Base-by-base conservation (phyloP, 306 rosid species). In the Lithocarpus polystachyus region DNA sequence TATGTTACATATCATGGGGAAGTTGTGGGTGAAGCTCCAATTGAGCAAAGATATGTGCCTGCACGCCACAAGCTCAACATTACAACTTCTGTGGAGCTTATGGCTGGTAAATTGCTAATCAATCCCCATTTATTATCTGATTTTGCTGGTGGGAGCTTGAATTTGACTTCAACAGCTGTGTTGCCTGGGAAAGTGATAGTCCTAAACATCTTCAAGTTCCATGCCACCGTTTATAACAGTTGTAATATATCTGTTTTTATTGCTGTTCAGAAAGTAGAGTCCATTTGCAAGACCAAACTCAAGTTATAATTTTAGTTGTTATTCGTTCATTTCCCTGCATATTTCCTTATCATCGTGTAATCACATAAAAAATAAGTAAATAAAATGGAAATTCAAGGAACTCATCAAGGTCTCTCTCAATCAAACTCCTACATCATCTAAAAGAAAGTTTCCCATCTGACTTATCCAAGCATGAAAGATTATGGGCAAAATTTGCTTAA, bases 231-330 rank as follows among this genome's bases (percentile, higher is more conserved):
- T 51, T 24, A 67, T 76, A 75, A 79, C 57, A 48, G 45, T 0
- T 88, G 97, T 62, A 72, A 69, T 19, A 80, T 89, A 56, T 72
- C 73, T 56, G 20, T 88, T 70, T 82, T 79, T 8, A 0, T 85
- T 3, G 35, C 4, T 23, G 19, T 82, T 13, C 1, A 54, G 56
- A 2, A 15, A 12, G 68, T 74, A 56, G 20, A 68, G 29, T 81
- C 93, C 0, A 78, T 1, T 11, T 89, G 93, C 84, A 48, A 18
- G 11, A 45, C 92, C 73, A 88, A 79, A 72, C 31, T 90, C 81
- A 82, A 79, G 73, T 0, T 86, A 18, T 87, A 79, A 69, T 56
- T 68, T 8, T 13, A 73, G 5, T 28, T 6, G 15, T 48, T 5
- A 33, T 31, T 33, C 37, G 37, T 33, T 33, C 6, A 35, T 35